These are phyloP conservation scores for Hordeum marinum DNA, from an alignment of 176 grass and related monocot genomes.

Conservation along the genomic window DNA sequence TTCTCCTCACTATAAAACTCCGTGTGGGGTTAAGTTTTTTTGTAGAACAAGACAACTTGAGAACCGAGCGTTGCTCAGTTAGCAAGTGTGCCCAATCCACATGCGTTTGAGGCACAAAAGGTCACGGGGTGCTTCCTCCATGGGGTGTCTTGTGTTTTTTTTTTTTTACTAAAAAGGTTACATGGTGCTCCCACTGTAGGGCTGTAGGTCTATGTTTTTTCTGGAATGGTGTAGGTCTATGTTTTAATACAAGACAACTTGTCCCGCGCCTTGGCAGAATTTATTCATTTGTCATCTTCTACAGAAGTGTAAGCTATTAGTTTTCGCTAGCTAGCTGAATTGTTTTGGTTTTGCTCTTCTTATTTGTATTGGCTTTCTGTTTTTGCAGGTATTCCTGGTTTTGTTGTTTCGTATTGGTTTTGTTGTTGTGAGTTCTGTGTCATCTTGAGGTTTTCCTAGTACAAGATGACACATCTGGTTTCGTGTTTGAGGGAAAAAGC, in stretches of 20 bases:
- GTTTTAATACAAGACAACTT: not conserved
- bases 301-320: not conserved
- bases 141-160: not conserved
- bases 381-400: not conserved
- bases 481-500: not conserved
- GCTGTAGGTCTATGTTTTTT: not conserved
- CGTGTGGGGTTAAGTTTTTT: not conserved
- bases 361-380: not conserved
- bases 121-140: not conserved
- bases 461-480: not conserved
- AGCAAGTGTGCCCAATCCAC: not conserved
- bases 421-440: not conserved
- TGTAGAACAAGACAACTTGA: not conserved
- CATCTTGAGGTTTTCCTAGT: not conserved
- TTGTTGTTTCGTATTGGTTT: not conserved
- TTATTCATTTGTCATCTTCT: not conserved
- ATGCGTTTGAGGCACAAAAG: not conserved
- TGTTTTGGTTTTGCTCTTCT: not conserved
- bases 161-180: not conserved
- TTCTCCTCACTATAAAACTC: not conserved
- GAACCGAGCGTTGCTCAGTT: not conserved
- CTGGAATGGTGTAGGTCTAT: not conserved
- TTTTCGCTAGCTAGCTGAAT: not conserved
- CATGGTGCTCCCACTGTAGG: not conserved
- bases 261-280: not conserved